A percentile compares a stretch with the other conserved stretches of the same genome.
Conservation (phyloP, 371 early-diverging fungal species). For the Dichotomocladium elegans region DNA sequence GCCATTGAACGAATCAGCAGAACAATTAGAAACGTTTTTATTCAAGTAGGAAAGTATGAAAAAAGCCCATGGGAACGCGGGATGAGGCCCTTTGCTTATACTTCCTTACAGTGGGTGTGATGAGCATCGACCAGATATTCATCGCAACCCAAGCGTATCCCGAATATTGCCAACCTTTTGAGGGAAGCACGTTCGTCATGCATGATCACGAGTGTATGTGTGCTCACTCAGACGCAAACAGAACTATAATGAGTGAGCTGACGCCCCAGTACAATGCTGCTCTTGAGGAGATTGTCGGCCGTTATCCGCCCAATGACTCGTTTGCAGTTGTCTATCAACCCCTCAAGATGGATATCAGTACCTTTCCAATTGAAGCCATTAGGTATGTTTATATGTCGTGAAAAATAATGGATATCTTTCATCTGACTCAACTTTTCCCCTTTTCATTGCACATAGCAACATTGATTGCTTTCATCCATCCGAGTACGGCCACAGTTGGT, state of each 20-base stretch:
- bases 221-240: conserved; percentile 32
- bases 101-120: conserved; percentile 31
- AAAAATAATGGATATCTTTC: neutral
- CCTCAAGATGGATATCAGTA: conserved; percentile 25
- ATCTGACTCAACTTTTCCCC: too few relatives aligned
- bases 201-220: conserved; percentile 43
- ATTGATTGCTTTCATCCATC: conserved; percentile 18
- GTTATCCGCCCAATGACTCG: conserved; percentile 15
- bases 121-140: conserved; percentile 33
- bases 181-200: conserved; percentile 24
- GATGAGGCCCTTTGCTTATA: neutral
- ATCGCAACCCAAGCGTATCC: conserved; percentile 20
- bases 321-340: conserved; percentile 43
- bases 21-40: conserved; percentile 21
- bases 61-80: neutral
- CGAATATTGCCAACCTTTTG: conserved; percentile 36
- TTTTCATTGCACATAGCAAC: conserved; percentile 12
- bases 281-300: conserved; percentile 16
- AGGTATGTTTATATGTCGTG: conserved; percentile 20
- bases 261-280: conserved; percentile 32
- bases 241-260: conserved; percentile 27
- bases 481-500: conserved; percentile 9
- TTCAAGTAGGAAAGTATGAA: conserved; percentile 28
- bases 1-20: conserved; percentile 34
- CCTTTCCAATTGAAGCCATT: conserved; percentile 43